These are phyloP conservation scores for Fusarium bactridioides DNA, from an alignment of 2,329 filamentous ascomycete genomes.

Conservation along the genomic window DNA sequence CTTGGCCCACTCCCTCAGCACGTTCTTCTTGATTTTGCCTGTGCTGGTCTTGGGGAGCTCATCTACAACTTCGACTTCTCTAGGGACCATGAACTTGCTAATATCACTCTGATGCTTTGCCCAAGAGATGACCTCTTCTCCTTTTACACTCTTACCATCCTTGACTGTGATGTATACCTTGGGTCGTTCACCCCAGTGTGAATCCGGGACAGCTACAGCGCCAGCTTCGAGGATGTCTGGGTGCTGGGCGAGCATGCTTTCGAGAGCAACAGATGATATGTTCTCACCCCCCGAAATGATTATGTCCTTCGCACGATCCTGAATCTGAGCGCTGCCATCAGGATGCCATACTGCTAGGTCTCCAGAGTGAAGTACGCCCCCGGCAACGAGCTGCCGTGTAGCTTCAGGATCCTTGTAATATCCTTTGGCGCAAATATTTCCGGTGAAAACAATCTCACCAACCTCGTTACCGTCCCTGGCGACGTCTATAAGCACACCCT, in stretches of 20 bases:
- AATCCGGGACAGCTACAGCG: conserved; percentile 86
- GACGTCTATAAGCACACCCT: conserved; percentile 60
- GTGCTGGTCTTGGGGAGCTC: conserved; percentile 97
- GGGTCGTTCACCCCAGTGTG: conserved; percentile 94
- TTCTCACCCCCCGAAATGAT: conserved; percentile 99
- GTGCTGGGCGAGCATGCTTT: conserved; percentile 88
- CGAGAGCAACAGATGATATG: conserved; percentile 91
- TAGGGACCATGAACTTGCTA: conserved; percentile 86
- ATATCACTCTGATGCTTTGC: conserved; percentile 82
- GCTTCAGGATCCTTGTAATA: conserved; percentile 93
- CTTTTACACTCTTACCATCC: conserved; percentile 58
- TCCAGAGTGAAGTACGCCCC: conserved; percentile 86
- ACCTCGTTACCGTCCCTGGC: conserved; percentile 58
- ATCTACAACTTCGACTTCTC: conserved; percentile 77
- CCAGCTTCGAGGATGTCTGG: conserved; percentile 90
- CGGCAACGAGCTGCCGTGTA: conserved; percentile 85
- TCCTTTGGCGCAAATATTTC: conserved; percentile 90
- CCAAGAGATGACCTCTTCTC: conserved; percentile 81
- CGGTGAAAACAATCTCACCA: conserved; percentile 76
- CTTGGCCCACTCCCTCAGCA: conserved; percentile 82
- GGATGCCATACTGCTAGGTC: conserved; percentile 93
- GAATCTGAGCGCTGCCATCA: conserved; percentile 89
- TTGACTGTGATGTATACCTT: conserved; percentile 92
- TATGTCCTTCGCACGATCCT: conserved; percentile 95
- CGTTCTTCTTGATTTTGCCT: conserved; percentile 96